Evolutionary conservation across 441 rosid species (phyloP), one percentile per base, ranked within the genome.

Genomic region (Viola pubescens): DNA sequence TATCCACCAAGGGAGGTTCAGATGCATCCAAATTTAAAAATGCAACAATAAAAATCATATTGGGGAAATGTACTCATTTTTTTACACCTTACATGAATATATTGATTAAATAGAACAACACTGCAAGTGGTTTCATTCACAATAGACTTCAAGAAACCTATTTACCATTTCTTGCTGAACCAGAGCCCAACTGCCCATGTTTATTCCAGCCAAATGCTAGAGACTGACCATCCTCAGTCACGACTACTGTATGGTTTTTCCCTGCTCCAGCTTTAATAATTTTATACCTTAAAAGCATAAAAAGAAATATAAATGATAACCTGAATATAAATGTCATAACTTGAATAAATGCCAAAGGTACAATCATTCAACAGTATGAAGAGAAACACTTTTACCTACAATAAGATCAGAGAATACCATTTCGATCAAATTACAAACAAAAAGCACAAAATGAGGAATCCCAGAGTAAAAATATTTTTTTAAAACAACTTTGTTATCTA

Each of bases 161-260:
- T 67, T 56, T 70, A 86, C 99, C 99, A 74, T 81, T 88, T 83
- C 73, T 86, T 44, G 59, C 69, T 0, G 88, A 82, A 48, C 99
- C 97, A 48, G 80, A 80, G 57, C 99, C 99, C 70, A 94, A 81
- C 74, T 94, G 96, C 53, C 99, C 99, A 75, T 85, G 87, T 67
- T 88, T 94, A 66, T 94, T 94, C 97, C 97, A 94, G 52, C 99
- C 99, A 73, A 90, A 94, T 60, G 91, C 89, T 45, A 90, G 68
- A 9, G 97, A 90, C 57, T 65, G 72, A 13, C 99, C 96, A 41
- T 88, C 84, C 41, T 82, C 86, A 52, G 95, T 83, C 59, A 94
- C 84, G 67, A 88, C 95, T 34, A 90, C 90, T 0, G 95, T 86
- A 69, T 90, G 96, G 66, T 57, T 85, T 81, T 73, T 86, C 53